phyloP scores from a whole-genome alignment of 2,329 filamentous ascomycete species.

The Xylariaceae sp. region DNA sequence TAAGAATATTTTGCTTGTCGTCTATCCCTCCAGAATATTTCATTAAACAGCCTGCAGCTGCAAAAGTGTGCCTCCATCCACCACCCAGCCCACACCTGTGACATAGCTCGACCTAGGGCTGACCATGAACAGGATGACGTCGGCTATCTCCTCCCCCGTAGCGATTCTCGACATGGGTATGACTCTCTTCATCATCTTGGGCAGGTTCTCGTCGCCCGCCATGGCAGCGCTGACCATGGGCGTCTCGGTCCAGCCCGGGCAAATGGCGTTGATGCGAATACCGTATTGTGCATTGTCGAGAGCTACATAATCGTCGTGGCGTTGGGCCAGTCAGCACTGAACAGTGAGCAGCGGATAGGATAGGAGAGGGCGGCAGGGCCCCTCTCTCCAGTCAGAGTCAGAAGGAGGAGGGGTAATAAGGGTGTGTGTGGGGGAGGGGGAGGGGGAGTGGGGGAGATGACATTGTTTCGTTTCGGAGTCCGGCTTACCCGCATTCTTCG shows the following conservation, averaged over 20 bases:
- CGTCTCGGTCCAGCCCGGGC: slow-evolving; percentile 5
- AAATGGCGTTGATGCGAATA: slow-evolving; percentile 6
- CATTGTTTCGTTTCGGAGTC: no score
- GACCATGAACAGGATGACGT: slow-evolving; percentile 8
- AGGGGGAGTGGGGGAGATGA: no score
- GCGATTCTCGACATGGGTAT: slow-evolving; percentile 11
- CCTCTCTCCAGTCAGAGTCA: not conserved
- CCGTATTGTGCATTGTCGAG: slow-evolving; percentile 3
- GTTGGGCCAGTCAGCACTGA: no score
- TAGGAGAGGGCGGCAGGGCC: not conserved
- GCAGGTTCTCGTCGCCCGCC: not conserved
- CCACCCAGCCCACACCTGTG: slow-evolving; percentile 7
- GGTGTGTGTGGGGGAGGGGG: no score
- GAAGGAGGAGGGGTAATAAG: not conserved
- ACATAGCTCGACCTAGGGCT: slow-evolving; percentile 12
- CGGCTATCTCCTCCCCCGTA: slow-evolving; percentile 6
- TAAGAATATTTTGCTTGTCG: not conserved
- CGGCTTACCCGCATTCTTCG: slow-evolving; percentile 9
- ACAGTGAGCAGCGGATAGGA: no score
- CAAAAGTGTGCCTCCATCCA: slow-evolving; percentile 10
- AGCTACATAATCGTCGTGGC: no score
- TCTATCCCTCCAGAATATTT: not conserved
- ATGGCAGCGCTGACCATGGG: slow-evolving; percentile 8
- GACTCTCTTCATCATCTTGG: slow-evolving; percentile 6
- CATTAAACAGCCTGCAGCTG: slow-evolving; percentile 1